These are phyloP conservation scores for Cutaneotrichosporon sp. DNA, from an alignment of 1,284 basidiomycete genomes.

Conservation along the genomic window DNA sequence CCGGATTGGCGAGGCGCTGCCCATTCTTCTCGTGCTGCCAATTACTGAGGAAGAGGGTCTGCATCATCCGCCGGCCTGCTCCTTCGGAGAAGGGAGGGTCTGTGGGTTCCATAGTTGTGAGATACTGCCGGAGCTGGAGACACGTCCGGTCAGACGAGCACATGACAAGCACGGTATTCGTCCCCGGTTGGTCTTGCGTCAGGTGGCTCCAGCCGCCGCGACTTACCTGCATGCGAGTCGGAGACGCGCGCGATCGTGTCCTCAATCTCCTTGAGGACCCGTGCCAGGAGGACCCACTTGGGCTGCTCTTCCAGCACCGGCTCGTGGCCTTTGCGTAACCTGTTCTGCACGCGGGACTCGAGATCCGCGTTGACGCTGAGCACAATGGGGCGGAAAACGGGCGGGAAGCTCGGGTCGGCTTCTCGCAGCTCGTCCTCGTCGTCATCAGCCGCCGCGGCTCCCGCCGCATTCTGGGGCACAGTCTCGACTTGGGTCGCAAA, in stretches of 20 bases:
- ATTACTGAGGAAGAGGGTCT: constrained; percentile 45
- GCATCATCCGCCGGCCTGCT: constrained; percentile 69
- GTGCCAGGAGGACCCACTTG: constrained; percentile 84
- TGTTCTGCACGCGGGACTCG: constrained; percentile 44
- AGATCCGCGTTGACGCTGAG: constrained; percentile 35
- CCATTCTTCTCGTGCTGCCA: constrained; percentile 47
- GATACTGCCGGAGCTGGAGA: constrained; percentile 68
- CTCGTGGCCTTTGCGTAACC: constrained; percentile 74
- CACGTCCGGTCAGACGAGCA: constrained; percentile 74
- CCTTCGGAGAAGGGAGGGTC: constrained; percentile 51
- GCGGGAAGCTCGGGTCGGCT: constrained; percentile 18
- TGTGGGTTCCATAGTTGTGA: constrained; percentile 60
- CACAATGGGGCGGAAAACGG: constrained; percentile 37
- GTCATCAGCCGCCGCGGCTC: constrained; percentile 41
- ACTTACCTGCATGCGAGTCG: constrained; percentile 39
- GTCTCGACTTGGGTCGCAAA: constrained; percentile 42
- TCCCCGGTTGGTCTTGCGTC: constrained; percentile 56
- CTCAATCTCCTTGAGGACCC: constrained; percentile 87
- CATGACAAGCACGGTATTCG: constrained; percentile 81
- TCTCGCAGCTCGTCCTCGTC: constrained; percentile 63
- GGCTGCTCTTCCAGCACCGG: constrained; percentile 89
- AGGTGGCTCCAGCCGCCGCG: neutral
- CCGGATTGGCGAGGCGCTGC: constrained; percentile 28
- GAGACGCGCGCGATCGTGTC: constrained; percentile 59
- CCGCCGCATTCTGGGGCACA: constrained; percentile 15